Evolutionary conservation across 1,284 basidiomycete species (phyloP), one percentile per base, ranked within the genome.

Genomic region (Athelia psychrophila): DNA sequence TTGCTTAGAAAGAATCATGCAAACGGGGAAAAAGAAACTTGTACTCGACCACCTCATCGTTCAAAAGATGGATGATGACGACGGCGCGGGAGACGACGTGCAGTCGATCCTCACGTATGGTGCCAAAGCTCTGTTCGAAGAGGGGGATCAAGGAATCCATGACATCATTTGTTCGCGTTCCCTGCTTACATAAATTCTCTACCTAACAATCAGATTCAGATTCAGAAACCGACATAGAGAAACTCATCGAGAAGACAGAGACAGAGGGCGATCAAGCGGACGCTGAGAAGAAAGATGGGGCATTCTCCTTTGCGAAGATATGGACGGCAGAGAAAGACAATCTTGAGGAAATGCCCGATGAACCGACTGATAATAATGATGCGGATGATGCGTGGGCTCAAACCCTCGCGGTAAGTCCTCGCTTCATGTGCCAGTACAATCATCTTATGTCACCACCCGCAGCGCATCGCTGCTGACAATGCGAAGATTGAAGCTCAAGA

Each of bases 1-100:
- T 42, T 42, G 38, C 30, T 18, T 60, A 94, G 93, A 93, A 62
- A 85, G 86, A 45, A 96, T 95, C 59, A 81, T 95, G 69, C 86
- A 91, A 68, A 83, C 84, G 18, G 91, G 91, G 25, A 95, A 95
- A 75, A 91, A 91, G 73, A 96, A 95, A 67, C 79, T 95, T 38
- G 87, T 93, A 6, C 75, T 96, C 3, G 93, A 95, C 62, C 93
- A 96, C 70, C 74, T 96, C 15, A 95, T 96, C 54, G 93, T 93
- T 3, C 93, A 95, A 70, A 93, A 93, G 66, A 93, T 95, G 84
- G 89, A 92, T 58, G 82, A 86, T 54, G 84, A 88, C 49, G 88
- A 88, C 45, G 83, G 84, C 25, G 81, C 78, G 22, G 78, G 83
- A 50, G 85, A 88, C 57, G 82, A 93, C 58, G 73, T 93, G 10